Base-by-base conservation (phyloP, 2,329 filamentous ascomycete genomes). In the Dendrostoma leiphaemia region DNA sequence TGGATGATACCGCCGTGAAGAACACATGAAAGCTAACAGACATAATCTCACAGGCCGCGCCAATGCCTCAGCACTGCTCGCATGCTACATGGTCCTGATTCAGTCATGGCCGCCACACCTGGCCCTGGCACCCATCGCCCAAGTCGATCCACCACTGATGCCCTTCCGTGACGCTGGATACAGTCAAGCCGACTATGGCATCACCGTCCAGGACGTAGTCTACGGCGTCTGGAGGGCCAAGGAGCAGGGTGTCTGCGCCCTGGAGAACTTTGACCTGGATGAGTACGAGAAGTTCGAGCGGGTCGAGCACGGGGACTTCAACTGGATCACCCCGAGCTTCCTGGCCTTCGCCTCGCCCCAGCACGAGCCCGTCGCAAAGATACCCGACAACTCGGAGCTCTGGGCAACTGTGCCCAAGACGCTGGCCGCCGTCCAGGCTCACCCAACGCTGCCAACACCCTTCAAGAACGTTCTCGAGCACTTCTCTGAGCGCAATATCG, bases 181-280 rank as follows among this genome's bases (percentile, higher is more conserved):
- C 79, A 97, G 92, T 72, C 93, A 97, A 73, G 94, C 94, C 57
- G 94, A 99, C 72, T 99, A 96, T 68, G 88, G 91, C 51, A 84
- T 99, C 64, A 96, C 89, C 56, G 91, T 99, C 40, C 94, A 99
- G 74, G 94, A 99, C 69, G 87, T 99, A 38, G 93, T 99, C 7
- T 99, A 99, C 66, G 94, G 94, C 56, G 91, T 99, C 17, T 99
- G 94, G 93, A 96, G 93, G 71, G 94, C 94, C 43, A 99, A 97
- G 77, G 94, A 99, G 68, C 90, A 97, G 72, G 88, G 89, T 45
- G 86, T 96, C 65, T 95, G 92, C 67, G 89, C 90, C 51, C 78
- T 99, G 56, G 91, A 95, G 68, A 91, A 94, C 69, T 99, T 99
- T 68, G 92, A 93, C 65, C 81, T 99, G 19, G 92, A 97, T 74